Percentiles rank a stretch among this genome's conserved stretches.
Conservation (phyloP, 305 asterid species). For the Fraxinus paxiana region DNA sequence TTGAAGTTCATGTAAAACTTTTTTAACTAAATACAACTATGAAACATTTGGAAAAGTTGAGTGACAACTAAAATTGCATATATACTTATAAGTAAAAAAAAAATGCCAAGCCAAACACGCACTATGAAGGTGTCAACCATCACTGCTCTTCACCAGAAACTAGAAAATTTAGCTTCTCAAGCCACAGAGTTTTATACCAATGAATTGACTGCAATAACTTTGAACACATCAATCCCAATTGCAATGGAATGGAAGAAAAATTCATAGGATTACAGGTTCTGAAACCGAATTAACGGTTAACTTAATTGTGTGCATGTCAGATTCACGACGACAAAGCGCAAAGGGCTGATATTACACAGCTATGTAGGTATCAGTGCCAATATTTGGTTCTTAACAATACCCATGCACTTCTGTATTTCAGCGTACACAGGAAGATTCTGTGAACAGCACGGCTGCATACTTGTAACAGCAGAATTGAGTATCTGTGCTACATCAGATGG, state of each 20-base stretch:
- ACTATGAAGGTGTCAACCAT: neutral
- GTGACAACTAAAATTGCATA: neutral
- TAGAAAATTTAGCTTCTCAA: neutral
- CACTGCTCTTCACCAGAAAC: neutral
- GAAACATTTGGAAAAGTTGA: neutral
- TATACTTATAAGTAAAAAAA: neutral
- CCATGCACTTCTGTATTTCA: conserved; percentile 89
- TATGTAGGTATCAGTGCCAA: conserved; percentile 88
- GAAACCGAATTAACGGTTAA: neutral
- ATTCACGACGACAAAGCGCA: neutral
- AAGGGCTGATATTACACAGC: neutral
- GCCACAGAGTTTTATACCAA: neutral
- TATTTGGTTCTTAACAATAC: conserved; percentile 91
- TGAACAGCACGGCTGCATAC: conserved; percentile 76
- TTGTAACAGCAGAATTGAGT: conserved; percentile 79
- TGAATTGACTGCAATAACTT: neutral
- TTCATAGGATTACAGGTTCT: neutral
- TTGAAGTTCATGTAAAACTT: neutral
- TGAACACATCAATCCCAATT: neutral
- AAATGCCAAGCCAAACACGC: neutral
- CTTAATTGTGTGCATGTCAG: neutral
- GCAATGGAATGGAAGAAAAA: neutral
- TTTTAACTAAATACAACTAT: neutral
- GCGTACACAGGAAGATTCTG: conserved; percentile 69
- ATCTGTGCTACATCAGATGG: conserved; percentile 90